Percentiles rank a stretch among this genome's conserved stretches.
These are phyloP conservation scores for Suillus americanus DNA, from an alignment of 768 basidiomycete genomes.

Conservation along the genomic window DNA sequence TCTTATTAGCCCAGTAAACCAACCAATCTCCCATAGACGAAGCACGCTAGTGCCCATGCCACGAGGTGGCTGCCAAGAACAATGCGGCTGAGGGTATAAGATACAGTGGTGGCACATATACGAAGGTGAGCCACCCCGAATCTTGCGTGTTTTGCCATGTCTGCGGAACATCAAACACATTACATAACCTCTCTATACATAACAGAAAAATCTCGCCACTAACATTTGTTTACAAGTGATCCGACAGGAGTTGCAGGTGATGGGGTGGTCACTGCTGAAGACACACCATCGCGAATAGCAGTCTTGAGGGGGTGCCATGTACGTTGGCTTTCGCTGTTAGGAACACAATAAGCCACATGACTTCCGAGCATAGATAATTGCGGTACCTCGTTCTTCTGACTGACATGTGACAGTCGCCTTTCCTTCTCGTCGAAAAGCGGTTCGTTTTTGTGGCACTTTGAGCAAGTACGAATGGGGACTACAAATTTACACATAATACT, in stretches of 20 bases:
- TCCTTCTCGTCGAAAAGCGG: conserved; percentile 25
- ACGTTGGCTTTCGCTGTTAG: conserved; percentile 15
- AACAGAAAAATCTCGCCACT: background rate
- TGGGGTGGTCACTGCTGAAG: conserved; percentile 30
- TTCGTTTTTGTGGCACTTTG: conserved; percentile 25
- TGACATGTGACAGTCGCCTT: conserved; percentile 19
- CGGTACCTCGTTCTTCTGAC: conserved; percentile 19
- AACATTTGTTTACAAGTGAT: background rate
- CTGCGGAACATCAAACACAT: conserved; percentile 8
- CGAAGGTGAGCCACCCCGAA: conserved; percentile 29
- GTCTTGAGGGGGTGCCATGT: conserved; percentile 33
- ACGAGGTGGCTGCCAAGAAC: conserved; percentile 22
- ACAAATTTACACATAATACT: conserved; percentile 30
- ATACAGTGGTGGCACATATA: conserved; percentile 29
- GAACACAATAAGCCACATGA: background rate
- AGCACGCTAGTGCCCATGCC: conserved; percentile 1
- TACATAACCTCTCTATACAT: background rate
- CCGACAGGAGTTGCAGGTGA: conserved; percentile 9
- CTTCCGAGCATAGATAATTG: background rate
- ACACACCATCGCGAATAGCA: conserved; percentile 30
- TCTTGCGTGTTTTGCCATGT: conserved; percentile 29
- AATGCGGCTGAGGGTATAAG: conserved; percentile 17
- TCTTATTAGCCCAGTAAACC: background rate
- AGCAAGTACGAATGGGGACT: conserved; percentile 31
- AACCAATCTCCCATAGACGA: background rate